A percentile compares a stretch with the other conserved stretches of the same genome.
phyloP scores from a whole-genome alignment of 148 eudicot genomes.

The Spergularia bocconei region DNA sequence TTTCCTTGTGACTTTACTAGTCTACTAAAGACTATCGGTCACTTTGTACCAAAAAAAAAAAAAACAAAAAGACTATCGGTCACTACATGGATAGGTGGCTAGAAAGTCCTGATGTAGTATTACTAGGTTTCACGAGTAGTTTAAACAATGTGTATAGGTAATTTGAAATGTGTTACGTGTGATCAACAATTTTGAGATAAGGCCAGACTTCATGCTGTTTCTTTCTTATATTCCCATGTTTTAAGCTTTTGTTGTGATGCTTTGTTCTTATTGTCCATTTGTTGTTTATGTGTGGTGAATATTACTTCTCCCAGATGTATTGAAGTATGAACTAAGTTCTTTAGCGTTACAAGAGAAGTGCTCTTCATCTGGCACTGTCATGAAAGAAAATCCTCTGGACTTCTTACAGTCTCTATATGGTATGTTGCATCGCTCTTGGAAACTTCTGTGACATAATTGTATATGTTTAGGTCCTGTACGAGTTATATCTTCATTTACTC shows the following conservation, averaged over 20 bases:
- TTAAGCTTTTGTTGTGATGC: neutral
- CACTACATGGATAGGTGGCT: too few relatives aligned
- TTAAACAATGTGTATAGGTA: too few relatives aligned
- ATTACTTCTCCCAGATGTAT: conserved; percentile 15
- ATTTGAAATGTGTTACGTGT: too few relatives aligned
- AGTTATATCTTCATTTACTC: neutral
- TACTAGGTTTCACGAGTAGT: too few relatives aligned
- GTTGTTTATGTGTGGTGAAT: neutral
- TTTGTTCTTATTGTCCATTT: neutral
- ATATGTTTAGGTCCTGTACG: neutral
- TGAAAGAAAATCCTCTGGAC: conserved; percentile 41
- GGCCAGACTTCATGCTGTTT: neutral
- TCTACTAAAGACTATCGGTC: too few relatives aligned
- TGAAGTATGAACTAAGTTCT: conserved; percentile 19
- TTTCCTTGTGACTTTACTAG: too few relatives aligned
- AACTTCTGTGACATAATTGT: neutral
- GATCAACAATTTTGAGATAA: neutral
- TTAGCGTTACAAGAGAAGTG: conserved; percentile 28
- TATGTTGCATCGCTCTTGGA: conserved; percentile 29
- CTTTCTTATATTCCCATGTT: neutral
- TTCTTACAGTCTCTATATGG: conserved; percentile 53
- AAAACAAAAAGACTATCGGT: too few relatives aligned
- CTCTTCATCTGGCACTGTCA: conserved; percentile 24
- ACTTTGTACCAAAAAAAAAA: too few relatives aligned
- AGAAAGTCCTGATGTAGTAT: too few relatives aligned